Conservation (phyloP, 1,284 basidiomycete genomes). For the Papiliotrema flavescens region DNA sequence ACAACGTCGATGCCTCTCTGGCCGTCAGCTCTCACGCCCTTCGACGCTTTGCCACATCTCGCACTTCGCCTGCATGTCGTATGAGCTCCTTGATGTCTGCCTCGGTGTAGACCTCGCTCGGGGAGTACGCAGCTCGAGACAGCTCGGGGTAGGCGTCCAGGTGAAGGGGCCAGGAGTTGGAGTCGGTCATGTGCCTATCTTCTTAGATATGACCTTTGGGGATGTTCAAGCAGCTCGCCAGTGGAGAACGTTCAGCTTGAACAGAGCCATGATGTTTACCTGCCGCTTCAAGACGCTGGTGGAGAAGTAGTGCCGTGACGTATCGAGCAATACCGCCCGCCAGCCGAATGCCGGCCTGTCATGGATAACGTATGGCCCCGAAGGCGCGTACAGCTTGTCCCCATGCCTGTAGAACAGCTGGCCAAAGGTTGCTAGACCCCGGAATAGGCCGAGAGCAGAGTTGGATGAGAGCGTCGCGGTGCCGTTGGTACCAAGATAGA, state of each 20-base stretch:
- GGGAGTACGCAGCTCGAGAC: constrained; percentile 66
- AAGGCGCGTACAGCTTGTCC: constrained; percentile 19
- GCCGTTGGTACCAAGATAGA: constrained; percentile 49
- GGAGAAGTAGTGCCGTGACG: constrained; percentile 57
- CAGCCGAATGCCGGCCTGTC: constrained; percentile 51
- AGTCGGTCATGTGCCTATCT: constrained; percentile 61
- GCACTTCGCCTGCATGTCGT: constrained; percentile 65
- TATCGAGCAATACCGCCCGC: constrained; percentile 78
- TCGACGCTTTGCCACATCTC: constrained; percentile 23
- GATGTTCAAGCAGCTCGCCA: background rate
- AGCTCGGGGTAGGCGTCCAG: constrained; percentile 63
- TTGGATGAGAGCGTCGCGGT: constrained; percentile 62
- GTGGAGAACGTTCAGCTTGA: constrained; percentile 59
- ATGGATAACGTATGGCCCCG: constrained; percentile 43
- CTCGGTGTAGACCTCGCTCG: constrained; percentile 58
- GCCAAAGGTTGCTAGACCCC: constrained; percentile 77
- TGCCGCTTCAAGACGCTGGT: constrained; percentile 15
- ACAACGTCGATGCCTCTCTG: constrained; percentile 77
- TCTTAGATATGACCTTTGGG: background rate
- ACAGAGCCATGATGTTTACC: constrained; percentile 79
- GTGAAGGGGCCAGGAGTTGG: constrained; percentile 66
- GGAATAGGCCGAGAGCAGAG: constrained; percentile 69
- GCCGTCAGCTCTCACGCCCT: background rate
- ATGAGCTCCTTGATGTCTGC: constrained; percentile 63
- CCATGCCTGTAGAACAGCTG: constrained; percentile 57